A percentile compares a stretch with the other conserved stretches of the same genome.
Evolutionary conservation across 2,329 filamentous ascomycete species (phyloP).

Genomic region (Aureobasidium sp.): DNA sequence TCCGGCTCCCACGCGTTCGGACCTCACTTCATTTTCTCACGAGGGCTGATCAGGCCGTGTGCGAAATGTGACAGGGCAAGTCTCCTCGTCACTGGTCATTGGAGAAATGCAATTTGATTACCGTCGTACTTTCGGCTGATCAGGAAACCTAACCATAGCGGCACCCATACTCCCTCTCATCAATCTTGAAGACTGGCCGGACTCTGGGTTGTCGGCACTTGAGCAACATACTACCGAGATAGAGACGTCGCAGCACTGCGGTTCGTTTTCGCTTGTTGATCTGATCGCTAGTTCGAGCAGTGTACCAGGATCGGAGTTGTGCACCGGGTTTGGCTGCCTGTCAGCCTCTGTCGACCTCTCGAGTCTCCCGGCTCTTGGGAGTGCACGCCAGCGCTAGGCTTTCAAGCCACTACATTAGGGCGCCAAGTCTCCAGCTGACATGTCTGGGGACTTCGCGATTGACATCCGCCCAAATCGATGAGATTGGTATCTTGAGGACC

Average conservation of each 20-base stretch:
- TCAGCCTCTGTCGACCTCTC: slow-evolving; percentile 2
- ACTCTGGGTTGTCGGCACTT: neutral
- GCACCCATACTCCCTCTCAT: neutral
- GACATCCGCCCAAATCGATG: neutral
- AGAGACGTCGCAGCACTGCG: neutral
- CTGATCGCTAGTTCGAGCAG: neutral
- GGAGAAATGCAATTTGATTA: neutral
- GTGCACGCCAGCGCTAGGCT: neutral
- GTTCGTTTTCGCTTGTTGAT: slow-evolving; percentile 2
- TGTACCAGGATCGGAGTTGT: neutral
- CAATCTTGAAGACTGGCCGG: neutral
- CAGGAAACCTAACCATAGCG: neutral
- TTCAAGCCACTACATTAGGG: neutral
- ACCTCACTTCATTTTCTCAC: neutral
- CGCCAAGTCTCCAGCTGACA: slow-evolving; percentile 12
- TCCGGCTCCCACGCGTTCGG: slow-evolving; percentile 13
- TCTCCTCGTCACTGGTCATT: neutral
- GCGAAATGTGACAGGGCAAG: slow-evolving; percentile 6
- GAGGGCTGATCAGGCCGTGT: slow-evolving; percentile 1
- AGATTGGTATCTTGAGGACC: neutral
- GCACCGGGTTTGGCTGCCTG: neutral
- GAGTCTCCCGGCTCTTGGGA: slow-evolving; percentile 7
- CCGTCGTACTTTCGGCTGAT: neutral
- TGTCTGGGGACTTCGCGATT: slow-evolving; percentile 4
- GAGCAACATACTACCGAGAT: slow-evolving; percentile 8